These are phyloP conservation scores for Crithidia brevicula DNA, from an alignment of 208 protist genomes.

Conservation along the genomic window DNA sequence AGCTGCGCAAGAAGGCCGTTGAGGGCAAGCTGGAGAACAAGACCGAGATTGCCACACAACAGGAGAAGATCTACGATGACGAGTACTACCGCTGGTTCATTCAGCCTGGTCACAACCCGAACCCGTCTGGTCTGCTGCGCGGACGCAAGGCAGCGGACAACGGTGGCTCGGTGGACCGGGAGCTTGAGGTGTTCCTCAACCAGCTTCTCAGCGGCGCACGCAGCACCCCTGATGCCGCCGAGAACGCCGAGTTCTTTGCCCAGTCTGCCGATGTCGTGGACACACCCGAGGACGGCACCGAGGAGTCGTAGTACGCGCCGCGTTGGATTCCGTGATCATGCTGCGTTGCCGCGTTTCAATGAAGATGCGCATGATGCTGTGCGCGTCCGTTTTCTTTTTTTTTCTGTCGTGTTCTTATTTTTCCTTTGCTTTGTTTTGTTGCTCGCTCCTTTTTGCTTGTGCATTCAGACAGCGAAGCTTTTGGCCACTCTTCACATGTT, in stretches of 20 bases:
- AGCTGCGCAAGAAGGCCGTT: conserved; percentile 68
- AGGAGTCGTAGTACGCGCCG: neutral
- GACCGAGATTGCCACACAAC: conserved; percentile 83
- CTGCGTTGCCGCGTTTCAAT: too few species aligned
- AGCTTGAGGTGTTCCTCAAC: conserved; percentile 72
- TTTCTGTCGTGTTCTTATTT: too few species aligned
- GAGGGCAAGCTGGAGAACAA: conserved; percentile 72
- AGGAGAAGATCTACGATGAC: conserved; percentile 94
- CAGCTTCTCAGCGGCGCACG: conserved; percentile 35
- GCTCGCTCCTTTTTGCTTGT: neutral
- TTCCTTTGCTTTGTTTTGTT: too few species aligned
- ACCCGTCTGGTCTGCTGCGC: conserved; percentile 78
- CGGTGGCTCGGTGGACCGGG: conserved; percentile 39
- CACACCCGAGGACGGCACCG: conserved; percentile 1
- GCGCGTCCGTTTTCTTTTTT: too few species aligned
- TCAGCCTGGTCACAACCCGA: conserved; percentile 86
- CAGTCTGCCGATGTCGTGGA: conserved; percentile 1
- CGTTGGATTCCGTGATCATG: too few species aligned
- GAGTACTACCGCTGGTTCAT: conserved; percentile 95
- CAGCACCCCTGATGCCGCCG: conserved; percentile 11
- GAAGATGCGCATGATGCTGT: too few species aligned
- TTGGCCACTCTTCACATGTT: conserved; percentile 11
- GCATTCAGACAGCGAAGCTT: neutral
- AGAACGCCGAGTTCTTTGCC: conserved; percentile 13
- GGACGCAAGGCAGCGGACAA: conserved; percentile 34